Evolutionary conservation across 192 early-diverging fungal genomes (phyloP).

Genomic region (Rhizophagus clarus): DNA sequence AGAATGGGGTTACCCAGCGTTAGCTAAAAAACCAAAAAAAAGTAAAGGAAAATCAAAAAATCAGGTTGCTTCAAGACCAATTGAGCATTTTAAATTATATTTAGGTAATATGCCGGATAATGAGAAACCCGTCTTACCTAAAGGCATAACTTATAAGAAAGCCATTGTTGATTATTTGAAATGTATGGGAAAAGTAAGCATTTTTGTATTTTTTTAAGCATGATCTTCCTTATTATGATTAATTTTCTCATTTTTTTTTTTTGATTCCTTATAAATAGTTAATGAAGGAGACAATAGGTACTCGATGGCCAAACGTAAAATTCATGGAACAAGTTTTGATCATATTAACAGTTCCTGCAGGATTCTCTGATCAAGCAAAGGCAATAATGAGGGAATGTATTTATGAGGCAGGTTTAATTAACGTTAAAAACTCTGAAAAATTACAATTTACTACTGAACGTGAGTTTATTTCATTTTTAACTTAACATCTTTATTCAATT

Average conservation of each 20-base stretch:
- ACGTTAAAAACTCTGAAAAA: not conserved
- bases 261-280: not conserved
- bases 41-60: not conserved
- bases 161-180: slow-evolving; percentile 17
- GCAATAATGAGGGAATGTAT: slow-evolving; percentile 55
- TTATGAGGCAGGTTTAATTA: slow-evolving; percentile 47
- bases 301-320: slow-evolving; percentile 12
- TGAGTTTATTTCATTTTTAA: not conserved
- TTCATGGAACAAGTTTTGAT: slow-evolving; percentile 13
- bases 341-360: slow-evolving; percentile 52
- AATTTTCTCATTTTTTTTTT: not conserved
- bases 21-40: slow-evolving; percentile 1
- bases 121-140: not conserved
- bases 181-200: not conserved
- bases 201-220: not conserved
- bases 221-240: not conserved
- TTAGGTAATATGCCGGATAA: not conserved
- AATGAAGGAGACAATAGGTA: slow-evolving; percentile 4
- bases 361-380: slow-evolving; percentile 56
- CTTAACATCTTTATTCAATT: not conserved
- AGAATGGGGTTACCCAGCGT: slow-evolving; percentile 3
- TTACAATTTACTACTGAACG: not conserved
- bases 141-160: not conserved
- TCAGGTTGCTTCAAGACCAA: not conserved
- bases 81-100: slow-evolving; percentile 17